Percentiles rank a stretch among this genome's conserved stretches.
Conservation (phyloP, 495 filamentous ascomycete genomes). For the Venustampulla echinocandica region DNA sequence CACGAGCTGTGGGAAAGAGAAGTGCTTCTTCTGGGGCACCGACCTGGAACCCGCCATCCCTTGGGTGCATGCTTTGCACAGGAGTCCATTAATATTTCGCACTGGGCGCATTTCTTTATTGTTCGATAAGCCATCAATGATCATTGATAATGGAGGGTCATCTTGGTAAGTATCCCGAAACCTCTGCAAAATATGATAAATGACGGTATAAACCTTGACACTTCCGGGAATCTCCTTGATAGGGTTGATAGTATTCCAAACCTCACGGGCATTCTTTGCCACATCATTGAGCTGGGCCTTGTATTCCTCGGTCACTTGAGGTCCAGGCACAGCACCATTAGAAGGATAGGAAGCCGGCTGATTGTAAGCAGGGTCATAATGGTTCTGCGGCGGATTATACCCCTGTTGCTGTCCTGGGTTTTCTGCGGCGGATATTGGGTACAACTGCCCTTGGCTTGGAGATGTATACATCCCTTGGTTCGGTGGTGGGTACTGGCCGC, state of each 20-base stretch:
- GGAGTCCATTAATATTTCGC: constrained; percentile 53
- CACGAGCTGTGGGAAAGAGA: constrained; percentile 51
- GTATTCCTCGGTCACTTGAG: constrained; percentile 30
- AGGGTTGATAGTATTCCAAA: constrained; percentile 51
- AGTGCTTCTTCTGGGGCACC: constrained; percentile 37
- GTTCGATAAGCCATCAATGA: constrained; percentile 58
- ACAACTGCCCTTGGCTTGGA: constrained; percentile 17
- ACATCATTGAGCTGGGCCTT: constrained; percentile 49
- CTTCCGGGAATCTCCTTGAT: constrained; percentile 55
- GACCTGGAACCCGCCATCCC: constrained; percentile 25
- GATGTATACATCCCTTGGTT: constrained; percentile 21
- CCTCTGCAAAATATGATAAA: constrained; percentile 50
- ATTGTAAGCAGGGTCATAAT: constrained; percentile 21
- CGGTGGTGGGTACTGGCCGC: constrained; percentile 23
- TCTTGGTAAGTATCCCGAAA: constrained; percentile 47
- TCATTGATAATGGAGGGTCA: constrained; percentile 48
- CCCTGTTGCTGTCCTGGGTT: constrained; percentile 18
- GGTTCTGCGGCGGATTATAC: constrained; percentile 20
- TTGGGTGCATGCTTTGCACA: constrained; percentile 51
- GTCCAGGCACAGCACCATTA: constrained; percentile 14
- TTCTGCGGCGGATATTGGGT: constrained; percentile 14
- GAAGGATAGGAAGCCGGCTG: constrained; percentile 18
- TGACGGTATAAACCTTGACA: constrained; percentile 52
- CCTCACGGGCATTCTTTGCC: constrained; percentile 46
- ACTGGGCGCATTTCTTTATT: constrained; percentile 58